A percentile compares a stretch with the other conserved stretches of the same genome.
phyloP scores from a whole-genome alignment of 352 stramenopile genomes.

The Globisporangium radiosum region DNA sequence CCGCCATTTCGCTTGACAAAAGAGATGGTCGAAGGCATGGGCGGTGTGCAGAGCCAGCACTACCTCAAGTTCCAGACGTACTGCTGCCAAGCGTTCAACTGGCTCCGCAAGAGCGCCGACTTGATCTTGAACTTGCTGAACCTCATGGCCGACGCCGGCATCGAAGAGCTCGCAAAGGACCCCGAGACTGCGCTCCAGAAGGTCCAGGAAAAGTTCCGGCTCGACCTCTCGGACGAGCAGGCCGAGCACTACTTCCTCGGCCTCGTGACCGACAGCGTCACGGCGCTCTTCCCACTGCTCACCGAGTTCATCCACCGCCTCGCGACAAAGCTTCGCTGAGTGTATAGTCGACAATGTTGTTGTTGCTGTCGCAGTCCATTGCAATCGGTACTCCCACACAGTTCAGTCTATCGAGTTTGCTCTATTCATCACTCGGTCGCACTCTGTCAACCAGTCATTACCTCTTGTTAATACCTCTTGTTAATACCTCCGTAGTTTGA shows the following conservation, averaged over 20 bases:
- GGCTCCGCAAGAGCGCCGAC: constrained; percentile 95
- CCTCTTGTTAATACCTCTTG: no score
- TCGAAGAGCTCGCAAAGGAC: constrained; percentile 89
- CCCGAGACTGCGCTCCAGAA: constrained; percentile 80
- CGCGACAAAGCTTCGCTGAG: constrained; percentile 56
- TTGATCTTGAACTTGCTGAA: constrained; percentile 98
- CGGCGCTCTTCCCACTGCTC: constrained; percentile 85
- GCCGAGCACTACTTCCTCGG: constrained; percentile 96
- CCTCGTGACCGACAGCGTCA: constrained; percentile 95
- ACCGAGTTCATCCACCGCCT: constrained; percentile 88
- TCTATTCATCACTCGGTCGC: not conserved
- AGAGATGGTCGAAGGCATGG: constrained; percentile 97
- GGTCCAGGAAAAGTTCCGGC: constrained; percentile 95
- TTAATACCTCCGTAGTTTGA: not conserved
- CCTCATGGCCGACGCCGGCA: constrained; percentile 98
- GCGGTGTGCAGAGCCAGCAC: constrained; percentile 86
- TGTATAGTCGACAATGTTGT: no score
- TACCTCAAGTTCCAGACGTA: constrained; percentile 92
- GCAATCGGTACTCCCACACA: no score
- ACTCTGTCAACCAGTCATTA: no score
- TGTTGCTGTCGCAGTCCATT: not conserved
- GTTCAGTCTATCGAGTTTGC: no score
- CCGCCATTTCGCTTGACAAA: constrained; percentile 97
- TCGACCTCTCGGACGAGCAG: constrained; percentile 97
- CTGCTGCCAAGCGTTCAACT: constrained; percentile 91